Evolutionary conservation across 1,284 basidiomycete species (phyloP), one percentile per base, ranked within the genome.

Genomic region (Puccinia novopanici): DNA sequence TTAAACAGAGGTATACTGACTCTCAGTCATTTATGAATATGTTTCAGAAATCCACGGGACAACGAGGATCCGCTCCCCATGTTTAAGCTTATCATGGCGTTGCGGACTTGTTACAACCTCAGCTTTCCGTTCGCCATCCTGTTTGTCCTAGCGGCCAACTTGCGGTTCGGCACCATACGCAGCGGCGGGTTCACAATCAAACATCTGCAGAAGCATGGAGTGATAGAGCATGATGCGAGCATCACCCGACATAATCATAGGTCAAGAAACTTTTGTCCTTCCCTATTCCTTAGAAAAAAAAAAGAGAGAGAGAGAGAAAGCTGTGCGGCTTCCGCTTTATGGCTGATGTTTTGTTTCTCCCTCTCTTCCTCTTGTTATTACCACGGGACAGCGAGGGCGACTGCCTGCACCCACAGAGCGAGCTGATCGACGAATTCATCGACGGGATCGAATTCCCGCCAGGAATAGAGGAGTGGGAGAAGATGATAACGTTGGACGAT

Each of bases 181-280:
- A 30, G 30, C 30, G 54, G 72, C 24, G 67, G 76, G 50, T 71
- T 79, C 34, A 59, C 37, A 19, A 24, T 79, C 57, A 61, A 71
- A 19, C 37, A 55, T 30, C 45, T 79, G 5, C 61, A 71, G 45
- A 59, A 48, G 8, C 76, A 79, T 71, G 76, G 67, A 30, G 40
- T 79, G 22, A 30, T 79, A n/a, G 76, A 79, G 55, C 76, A 79
- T 42, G 76, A 79, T 72, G 76, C 76, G 8, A 79, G 76, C 48
- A 79, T 79, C 45, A 63, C n/a, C 42, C 42, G 76, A 22, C 57
- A 59, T 37, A 65, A 79, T 71, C 24, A 34, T 27, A 24, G 45
- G 76, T 79, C 50, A 52, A 55, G 30, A 19, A 22, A 40, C 30
- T 19, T 67, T 24, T 37, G 8, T 3, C 12, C 40, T 17, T 65